Conservation (phyloP, 2,329 filamentous ascomycete genomes). For the Neonectria coccinea region DNA sequence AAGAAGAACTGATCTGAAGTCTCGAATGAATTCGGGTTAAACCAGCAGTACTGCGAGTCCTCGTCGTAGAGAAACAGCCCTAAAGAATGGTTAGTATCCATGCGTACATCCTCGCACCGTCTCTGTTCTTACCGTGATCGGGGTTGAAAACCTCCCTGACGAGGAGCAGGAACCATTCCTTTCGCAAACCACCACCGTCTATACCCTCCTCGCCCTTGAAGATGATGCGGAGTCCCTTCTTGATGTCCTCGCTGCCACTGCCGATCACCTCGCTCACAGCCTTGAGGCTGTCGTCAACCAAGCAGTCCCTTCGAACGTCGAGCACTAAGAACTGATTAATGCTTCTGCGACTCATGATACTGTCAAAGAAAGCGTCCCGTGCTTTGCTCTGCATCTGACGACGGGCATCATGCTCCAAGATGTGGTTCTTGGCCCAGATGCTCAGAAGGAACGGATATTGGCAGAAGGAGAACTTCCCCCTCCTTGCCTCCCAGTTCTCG, state of each 20-base stretch:
- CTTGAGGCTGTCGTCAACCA: slow-evolving; percentile 88
- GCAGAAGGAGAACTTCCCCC: slow-evolving; percentile 85
- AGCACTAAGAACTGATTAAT: slow-evolving; percentile 84
- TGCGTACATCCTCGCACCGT: not conserved
- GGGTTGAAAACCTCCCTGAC: slow-evolving; percentile 92
- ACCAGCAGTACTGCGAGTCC: slow-evolving; percentile 91
- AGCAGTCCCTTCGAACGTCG: slow-evolving; percentile 82
- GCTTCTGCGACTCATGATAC: slow-evolving; percentile 79
- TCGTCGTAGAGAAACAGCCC: slow-evolving; percentile 95
- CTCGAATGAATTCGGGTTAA: slow-evolving; percentile 90
- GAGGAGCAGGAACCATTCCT: slow-evolving; percentile 94
- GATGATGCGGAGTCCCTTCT: slow-evolving; percentile 87
- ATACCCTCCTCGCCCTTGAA: slow-evolving; percentile 92
- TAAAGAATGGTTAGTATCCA: slow-evolving; percentile 50
- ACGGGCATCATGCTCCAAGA: slow-evolving; percentile 87
- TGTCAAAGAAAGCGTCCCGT: slow-evolving; percentile 90
- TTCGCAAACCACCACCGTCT: slow-evolving; percentile 88
- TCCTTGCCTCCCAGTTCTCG: slow-evolving; percentile 84
- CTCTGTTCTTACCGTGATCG: slow-evolving; percentile 75
- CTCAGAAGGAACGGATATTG: slow-evolving; percentile 93
- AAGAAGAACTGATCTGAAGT: slow-evolving; percentile 93
- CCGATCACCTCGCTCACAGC: slow-evolving; percentile 88
- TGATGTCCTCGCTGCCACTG: slow-evolving; percentile 84
- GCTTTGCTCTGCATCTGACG: slow-evolving; percentile 92
- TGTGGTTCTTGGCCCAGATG: slow-evolving; percentile 91